Evolutionary conservation across 352 stramenopile genomes (phyloP), one percentile per base, ranked within the genome.

Genomic region (Phytophthora kernoviae): DNA sequence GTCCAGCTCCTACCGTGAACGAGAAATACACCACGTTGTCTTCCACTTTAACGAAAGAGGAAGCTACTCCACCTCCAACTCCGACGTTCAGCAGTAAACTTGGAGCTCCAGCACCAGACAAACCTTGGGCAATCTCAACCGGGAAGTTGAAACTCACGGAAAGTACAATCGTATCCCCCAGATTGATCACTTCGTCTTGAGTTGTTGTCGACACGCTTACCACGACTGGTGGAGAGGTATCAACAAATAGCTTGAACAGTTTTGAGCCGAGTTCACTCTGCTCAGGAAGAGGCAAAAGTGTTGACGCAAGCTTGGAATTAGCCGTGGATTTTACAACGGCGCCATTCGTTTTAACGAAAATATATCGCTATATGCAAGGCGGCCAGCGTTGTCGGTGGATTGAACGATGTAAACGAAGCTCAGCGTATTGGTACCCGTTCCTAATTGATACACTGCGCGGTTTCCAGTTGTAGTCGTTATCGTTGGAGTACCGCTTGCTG

Each of bases 321-420:
- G 41, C 10, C 0, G 54, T 42, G 0, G 65, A 59, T 24, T 33
- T 70, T 33, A 91, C 80, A 5, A 43, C 24, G 1, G 50, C 79
- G 1, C 77, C 82, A 17, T 85, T 90, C 0, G 79, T 42, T 24
- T 46, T 0, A 93, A 58, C 0, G 84, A 71, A 27, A 73, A 82
- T 7, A 71, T 69, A 21, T 76, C 66, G 0, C 63, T 54, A 55
- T 84, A 89, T 15, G 62, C 60, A 6, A 91, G 33, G 4, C 40
- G 67, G 0, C 65, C 60, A 0, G 62, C 43, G 0, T 34, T 36
- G 41, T 93, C 84, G 2, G 68, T 42, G 5, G 47, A n/a, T 30
- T 74, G 55, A 5, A 91, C 77, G n/a, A 66, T 48, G 48, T 93
- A 91, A 5, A 52, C 69, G 47, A 91, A 91, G 2, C 54, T 54